Base-by-base conservation (phyloP, 78 protist species). In the Dictyostelium citrinum region DNA sequence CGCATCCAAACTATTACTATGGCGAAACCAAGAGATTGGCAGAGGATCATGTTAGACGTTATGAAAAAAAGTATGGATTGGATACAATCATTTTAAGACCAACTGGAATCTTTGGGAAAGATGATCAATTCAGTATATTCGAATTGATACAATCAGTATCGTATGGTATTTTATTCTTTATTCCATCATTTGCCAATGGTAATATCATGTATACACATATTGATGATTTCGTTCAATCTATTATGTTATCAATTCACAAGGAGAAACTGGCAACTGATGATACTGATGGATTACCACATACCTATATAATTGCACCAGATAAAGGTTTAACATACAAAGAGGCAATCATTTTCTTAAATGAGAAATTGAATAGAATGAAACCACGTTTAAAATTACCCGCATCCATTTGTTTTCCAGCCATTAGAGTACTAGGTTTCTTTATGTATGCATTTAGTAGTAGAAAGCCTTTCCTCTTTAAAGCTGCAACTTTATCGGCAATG, bases 111-210 rank as follows among this genome's bases (percentile, higher is more conserved):
- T 85, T 24, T 60, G 91, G 91, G 5, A 74, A 43, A 27, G 20
- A 74, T 55, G 91, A 85, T 61, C 60, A 75, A 41, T 85, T 85
- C 20, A 49, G 75, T 4, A 27, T 85, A 27, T 85, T 76, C 61
- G 91, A 85, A 60, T 29, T 85, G 24, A 74, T 85, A 20, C 91
- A 85, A 58, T 58, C 91, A 7, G 80, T 85, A 22, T 35, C 64
- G 0, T 85, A 85, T 10, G 91, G 91, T 58, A 61, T 85, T 2
- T 22, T 85, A 14, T 85, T 74, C 33, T 74, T 85, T 31, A 11
- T 85, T 22, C 91, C 91, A 76, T 85, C 91, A 16, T 60, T 76
- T 76, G 91, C 91, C 20, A 76, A 24, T 20, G 91, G 91, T 8
- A 16, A 24, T 27, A 46, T 74, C 17, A 85, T 85, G 91, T 85